A percentile compares a stretch with the other conserved stretches of the same genome.
Conservation (phyloP, 805 yeast species). For the Yamadazyma insecticola region DNA sequence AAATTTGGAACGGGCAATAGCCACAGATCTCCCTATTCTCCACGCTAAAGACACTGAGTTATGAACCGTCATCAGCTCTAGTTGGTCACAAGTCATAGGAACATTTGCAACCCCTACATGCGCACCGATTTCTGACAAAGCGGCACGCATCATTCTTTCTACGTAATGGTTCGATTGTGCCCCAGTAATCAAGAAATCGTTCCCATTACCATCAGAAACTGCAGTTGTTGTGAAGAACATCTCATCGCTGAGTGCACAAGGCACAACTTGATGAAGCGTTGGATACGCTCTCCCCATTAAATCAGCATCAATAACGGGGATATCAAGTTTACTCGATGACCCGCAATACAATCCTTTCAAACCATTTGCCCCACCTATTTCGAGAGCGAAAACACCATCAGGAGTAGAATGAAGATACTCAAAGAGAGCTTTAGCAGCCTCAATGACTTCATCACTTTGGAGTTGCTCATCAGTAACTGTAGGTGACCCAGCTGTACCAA, state of each 20-base stretch:
- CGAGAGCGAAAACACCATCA: slow-evolving; percentile 33
- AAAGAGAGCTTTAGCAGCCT: slow-evolving; percentile 22
- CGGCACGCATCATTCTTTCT: slow-evolving; percentile 38
- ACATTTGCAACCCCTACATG: slow-evolving; percentile 33
- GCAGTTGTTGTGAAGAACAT: slow-evolving; percentile 21
- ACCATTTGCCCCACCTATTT: slow-evolving; percentile 45
- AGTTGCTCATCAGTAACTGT: slow-evolving; percentile 43
- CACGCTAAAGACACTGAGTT: slow-evolving; percentile 20
- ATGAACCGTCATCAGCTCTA: slow-evolving; percentile 5
- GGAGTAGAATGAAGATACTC: slow-evolving; percentile 21
- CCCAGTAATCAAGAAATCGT: slow-evolving; percentile 25
- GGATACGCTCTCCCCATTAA: slow-evolving; percentile 43
- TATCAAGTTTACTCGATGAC: slow-evolving; percentile 15
- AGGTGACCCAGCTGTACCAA: slow-evolving; percentile 39
- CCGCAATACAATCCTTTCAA: slow-evolving; percentile 13
- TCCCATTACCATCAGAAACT: slow-evolving; percentile 39
- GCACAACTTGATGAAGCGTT: slow-evolving; percentile 38
- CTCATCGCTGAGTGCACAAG: slow-evolving; percentile 19
- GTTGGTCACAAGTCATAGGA: slow-evolving; percentile 20
- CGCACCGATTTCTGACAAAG: slow-evolving; percentile 40
- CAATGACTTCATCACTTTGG: slow-evolving; percentile 32
- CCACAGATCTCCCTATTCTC: slow-evolving; percentile 45
- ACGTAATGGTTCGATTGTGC: slow-evolving; percentile 26
- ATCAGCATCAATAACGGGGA: slow-evolving; percentile 35
- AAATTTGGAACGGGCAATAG: slow-evolving; percentile 30